These are phyloP conservation scores for Pisolithus thermaeus DNA, from an alignment of 1,284 basidiomycete genomes.

Conservation along the genomic window DNA sequence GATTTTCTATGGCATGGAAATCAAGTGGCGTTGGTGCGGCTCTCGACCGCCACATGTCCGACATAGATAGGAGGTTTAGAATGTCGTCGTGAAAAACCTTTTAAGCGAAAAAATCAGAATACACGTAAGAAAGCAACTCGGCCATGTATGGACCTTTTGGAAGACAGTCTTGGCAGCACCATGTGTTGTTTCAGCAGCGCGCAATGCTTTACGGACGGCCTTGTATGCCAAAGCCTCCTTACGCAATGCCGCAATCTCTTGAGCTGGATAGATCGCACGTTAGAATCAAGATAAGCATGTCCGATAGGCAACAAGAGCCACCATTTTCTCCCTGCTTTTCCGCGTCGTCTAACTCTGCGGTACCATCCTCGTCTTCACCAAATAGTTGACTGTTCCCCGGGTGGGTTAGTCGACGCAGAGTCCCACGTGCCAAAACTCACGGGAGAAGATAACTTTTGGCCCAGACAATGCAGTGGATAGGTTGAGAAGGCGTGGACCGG, in stretches of 20 bases:
- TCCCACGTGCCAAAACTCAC: constrained; percentile 43
- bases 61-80: constrained; percentile 84
- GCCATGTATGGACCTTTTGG: constrained; percentile 61
- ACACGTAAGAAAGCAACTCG: not conserved
- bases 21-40: constrained; percentile 81
- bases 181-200: constrained; percentile 36
- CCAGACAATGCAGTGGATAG: constrained; percentile 99
- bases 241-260: constrained; percentile 86
- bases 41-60: constrained; percentile 96
- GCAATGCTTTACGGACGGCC: constrained; percentile 63
- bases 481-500: constrained; percentile 93
- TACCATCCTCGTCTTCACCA: constrained; percentile 82
- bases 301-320: constrained; percentile 23
- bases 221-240: constrained; percentile 89
- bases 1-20: constrained; percentile 65
- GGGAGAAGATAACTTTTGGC: constrained; percentile 96
- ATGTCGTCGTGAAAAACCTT: constrained; percentile 91
- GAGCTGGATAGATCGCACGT: constrained; percentile 42
- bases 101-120: not conserved
- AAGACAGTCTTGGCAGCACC: constrained; percentile 74
- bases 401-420: not conserved
- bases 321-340: constrained; percentile 87
- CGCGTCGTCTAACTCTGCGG: constrained; percentile 77
- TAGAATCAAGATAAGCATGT: not conserved
- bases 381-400: constrained; percentile 75